Evolutionary conservation across 306 rosid species (phyloP).

Genomic region (Citrullus mucosospermus): DNA sequence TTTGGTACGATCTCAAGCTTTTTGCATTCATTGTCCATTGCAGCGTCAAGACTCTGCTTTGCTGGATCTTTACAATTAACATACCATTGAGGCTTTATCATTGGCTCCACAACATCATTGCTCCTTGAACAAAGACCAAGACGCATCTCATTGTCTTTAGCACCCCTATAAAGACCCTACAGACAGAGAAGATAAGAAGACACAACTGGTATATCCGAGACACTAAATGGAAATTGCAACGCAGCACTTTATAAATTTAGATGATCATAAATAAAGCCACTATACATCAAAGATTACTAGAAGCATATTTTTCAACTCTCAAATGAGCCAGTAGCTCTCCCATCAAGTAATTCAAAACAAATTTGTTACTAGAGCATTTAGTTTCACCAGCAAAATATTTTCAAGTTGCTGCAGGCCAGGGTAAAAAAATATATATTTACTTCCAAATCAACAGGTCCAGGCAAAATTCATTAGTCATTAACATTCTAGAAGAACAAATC

Average conservation of each 20-base stretch:
- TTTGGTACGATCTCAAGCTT: conserved; percentile 59
- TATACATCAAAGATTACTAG: background rate
- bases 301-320: background rate
- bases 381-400: background rate
- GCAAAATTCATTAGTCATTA: background rate
- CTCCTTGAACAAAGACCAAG: conserved; percentile 88
- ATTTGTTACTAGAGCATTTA: background rate
- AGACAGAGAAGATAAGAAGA: conserved; percentile 8
- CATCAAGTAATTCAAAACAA: background rate
- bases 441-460: background rate
- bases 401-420: background rate
- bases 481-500: background rate
- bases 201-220: background rate
- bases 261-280: background rate
- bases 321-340: background rate
- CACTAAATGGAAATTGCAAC: background rate
- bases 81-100: conserved; percentile 95
- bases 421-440: background rate
- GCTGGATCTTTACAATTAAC: conserved; percentile 61
- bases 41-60: conserved; percentile 66
- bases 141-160: conserved; percentile 83
- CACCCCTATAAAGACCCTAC: conserved; percentile 78
- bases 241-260: background rate
- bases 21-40: conserved; percentile 44
- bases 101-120: conserved; percentile 86